These are phyloP conservation scores for Hypoxylon rubiginosum DNA, from an alignment of 2,329 filamentous ascomycete genomes.

Conservation along the genomic window DNA sequence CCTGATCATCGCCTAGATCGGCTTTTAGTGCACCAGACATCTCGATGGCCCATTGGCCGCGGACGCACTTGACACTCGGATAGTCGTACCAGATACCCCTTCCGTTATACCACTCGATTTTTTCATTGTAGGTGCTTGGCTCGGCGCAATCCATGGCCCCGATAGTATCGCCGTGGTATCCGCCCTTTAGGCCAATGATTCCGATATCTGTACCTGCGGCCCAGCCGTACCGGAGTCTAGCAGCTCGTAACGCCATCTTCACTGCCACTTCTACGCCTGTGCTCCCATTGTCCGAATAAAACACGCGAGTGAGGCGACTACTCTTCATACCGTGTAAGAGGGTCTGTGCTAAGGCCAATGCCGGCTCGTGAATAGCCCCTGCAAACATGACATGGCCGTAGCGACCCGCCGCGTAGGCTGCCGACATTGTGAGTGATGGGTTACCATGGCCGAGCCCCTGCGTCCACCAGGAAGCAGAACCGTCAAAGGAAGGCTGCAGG, in stretches of 20 bases:
- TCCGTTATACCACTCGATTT: constrained; percentile 87
- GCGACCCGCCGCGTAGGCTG: constrained; percentile 83
- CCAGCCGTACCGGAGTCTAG: constrained; percentile 77
- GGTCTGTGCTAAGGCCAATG: constrained; percentile 74
- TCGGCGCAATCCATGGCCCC: constrained; percentile 89
- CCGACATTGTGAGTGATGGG: constrained; percentile 76
- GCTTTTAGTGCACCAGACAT: constrained; percentile 63
- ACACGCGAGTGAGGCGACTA: constrained; percentile 76
- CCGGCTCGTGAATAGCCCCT: constrained; percentile 82
- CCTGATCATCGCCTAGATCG: constrained; percentile 59
- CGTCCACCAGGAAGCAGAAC: constrained; percentile 92
- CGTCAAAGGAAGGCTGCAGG: constrained; percentile 80
- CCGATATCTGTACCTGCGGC: constrained; percentile 69
- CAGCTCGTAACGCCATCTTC: constrained; percentile 84
- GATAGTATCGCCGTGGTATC: constrained; percentile 90
- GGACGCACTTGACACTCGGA: constrained; percentile 75
- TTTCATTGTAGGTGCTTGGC: constrained; percentile 82
- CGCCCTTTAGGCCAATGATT: constrained; percentile 81
- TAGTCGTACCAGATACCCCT: constrained; percentile 86
- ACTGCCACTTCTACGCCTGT: constrained; percentile 87
- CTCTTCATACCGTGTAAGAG: constrained; percentile 73
- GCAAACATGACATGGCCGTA: constrained; percentile 94
- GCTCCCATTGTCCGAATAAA: constrained; percentile 87
- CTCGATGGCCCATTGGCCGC: constrained; percentile 76
- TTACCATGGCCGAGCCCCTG: constrained; percentile 88